Base-by-base conservation (phyloP, 2,329 filamentous ascomycete species). In the Bipolaris cookei region DNA sequence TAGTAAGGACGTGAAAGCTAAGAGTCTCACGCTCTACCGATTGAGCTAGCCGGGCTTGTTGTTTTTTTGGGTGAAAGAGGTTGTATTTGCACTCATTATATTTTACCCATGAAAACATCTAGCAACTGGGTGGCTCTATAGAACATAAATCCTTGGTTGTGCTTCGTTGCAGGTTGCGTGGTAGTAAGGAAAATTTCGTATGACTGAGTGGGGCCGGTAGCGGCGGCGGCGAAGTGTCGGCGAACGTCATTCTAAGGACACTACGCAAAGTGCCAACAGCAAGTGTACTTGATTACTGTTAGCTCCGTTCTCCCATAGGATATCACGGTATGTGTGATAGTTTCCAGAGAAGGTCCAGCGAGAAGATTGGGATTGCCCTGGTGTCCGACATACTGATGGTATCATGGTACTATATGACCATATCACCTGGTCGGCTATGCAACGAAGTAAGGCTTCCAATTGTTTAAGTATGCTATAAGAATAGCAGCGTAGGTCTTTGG, bases 1-100 rank as follows among this genome's bases (percentile, higher is more conserved):
- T 56, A 6, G 8, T 52, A 47, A 56, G 54, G 42, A 42, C 49
- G 54, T 53, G 53, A 62, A 38, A 34, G 34, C 56, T 76, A 76
- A 76, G 74, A 76, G 74, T 75, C 73, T 76, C 68, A 76, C 72
- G 74, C 74, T 75, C 73, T 76, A 76, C 73, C 74, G 73, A 76
- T 76, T 76, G 70, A 72, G 51, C 47, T 56, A 59, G 44, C 52
- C 46, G 42, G 47, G 56, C 52, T 51, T 56, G 39, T 21, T 56
- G 2, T 50, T 58, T 39, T 55, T 45, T 39, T 56, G 44, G 53
- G 52, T 59, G 53, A 14, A 41, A 10, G 13, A 16, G 5, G 1
- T 0, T 0, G 0, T 2, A 2, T 4, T 48, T 56, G 13, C 3
- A 13, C 14, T 2, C 2, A 0, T 1, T 18, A 14, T 47, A 42